Evolutionary conservation across 345 rosid species (phyloP), one percentile per base, ranked within the genome.

Genomic region (Clausena lansium): DNA sequence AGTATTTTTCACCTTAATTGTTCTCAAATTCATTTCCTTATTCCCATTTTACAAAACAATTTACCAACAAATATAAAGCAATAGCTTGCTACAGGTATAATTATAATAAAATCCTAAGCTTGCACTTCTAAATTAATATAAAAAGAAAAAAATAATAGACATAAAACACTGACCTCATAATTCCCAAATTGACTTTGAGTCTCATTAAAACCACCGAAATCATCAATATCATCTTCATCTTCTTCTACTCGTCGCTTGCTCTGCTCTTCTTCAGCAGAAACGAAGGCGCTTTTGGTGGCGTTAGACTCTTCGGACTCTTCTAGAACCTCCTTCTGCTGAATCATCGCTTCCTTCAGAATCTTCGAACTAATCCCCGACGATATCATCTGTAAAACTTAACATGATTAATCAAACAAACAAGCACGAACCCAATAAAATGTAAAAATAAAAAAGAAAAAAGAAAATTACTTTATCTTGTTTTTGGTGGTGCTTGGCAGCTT

Each of bases 271-370:
- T 84, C 91, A 25, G 86, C 76, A 2, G 77, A 78, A 32, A 78
- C 74, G 57, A 90, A 84, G 5, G 81, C 88, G 19, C 55, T 20
- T 32, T 65, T 76, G 72, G 33, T 66, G 20, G 76, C 86, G 67
- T 84, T 84, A 36, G 70, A 77, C 35, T 72, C 82, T 76, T 81
- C 90, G 1, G 79, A 88, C 79, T 90, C 98, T 50, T 91, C 94
- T 55, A 82, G 86, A 61, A 93, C 77, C 83, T 96, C 99, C 84
- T 83, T 92, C 83, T 90, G 98, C 81, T 94, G 99, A 54, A 88
- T 81, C 79, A 92, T 82, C 1, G 98, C 98, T 82, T 86, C 92
- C 79, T 92, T 96, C 84, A 96, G 73, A 67, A 96, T 96, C 85
- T 92, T 94, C 14, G 92, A 85, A 83, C 94, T 96, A 69, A 92